These are phyloP conservation scores for Cyclotella cryptica DNA, from an alignment of 108 stramenopile species.

Conservation along the genomic window DNA sequence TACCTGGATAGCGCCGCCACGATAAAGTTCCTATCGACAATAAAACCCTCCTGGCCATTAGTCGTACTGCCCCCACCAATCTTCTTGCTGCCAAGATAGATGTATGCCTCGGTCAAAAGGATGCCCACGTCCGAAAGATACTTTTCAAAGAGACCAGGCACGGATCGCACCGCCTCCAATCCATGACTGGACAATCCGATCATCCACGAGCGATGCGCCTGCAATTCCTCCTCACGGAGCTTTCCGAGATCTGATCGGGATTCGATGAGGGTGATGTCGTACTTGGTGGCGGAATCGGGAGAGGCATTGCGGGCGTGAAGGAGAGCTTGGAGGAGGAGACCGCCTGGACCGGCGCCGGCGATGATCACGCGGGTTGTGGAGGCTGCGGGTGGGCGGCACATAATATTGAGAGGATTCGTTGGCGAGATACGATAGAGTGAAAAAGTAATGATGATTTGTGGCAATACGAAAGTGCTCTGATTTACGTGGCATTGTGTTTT, in stretches of 20 bases:
- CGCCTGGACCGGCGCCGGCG: slow-evolving; percentile 69
- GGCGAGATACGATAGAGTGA: too few relatives aligned
- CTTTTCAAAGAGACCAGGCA: slow-evolving; percentile 52
- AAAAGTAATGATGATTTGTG: too few relatives aligned
- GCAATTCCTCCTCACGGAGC: slow-evolving; percentile 41
- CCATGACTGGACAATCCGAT: slow-evolving; percentile 63
- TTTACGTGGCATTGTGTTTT: too few relatives aligned
- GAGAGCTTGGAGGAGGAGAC: slow-evolving; percentile 59
- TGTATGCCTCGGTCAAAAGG: slow-evolving; percentile 12
- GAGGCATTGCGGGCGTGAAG: slow-evolving; percentile 53
- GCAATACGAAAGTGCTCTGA: too few relatives aligned
- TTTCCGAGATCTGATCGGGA: slow-evolving; percentile 47
- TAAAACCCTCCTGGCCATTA: slow-evolving; percentile 34
- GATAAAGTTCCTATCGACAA: slow-evolving; percentile 69
- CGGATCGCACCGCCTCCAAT: slow-evolving; percentile 49
- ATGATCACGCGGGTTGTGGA: slow-evolving; percentile 49
- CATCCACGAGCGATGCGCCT: slow-evolving; percentile 65
- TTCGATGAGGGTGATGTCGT: slow-evolving; percentile 61
- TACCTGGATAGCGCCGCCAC: slow-evolving; percentile 62
- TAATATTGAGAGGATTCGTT: too few relatives aligned
- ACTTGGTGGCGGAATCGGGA: slow-evolving; percentile 24
- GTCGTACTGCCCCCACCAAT: slow-evolving; percentile 9
- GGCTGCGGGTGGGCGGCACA: not conserved
- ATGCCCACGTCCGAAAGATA: slow-evolving; percentile 55
- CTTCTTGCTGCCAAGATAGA: slow-evolving; percentile 46